Conservation (phyloP, 169 alveolate species). For the Babesia bovis region DNA sequence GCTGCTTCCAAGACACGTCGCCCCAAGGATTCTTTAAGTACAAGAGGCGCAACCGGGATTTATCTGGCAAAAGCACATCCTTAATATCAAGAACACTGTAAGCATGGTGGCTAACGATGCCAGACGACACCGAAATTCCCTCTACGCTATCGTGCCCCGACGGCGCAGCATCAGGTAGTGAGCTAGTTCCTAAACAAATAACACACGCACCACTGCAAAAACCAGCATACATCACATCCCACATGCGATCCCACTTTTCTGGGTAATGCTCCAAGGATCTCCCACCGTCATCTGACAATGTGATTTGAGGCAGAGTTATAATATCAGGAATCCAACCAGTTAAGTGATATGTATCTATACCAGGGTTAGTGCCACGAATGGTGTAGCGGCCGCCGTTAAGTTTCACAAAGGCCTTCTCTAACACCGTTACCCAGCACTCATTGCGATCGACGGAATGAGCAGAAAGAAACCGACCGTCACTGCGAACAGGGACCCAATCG, state of each 20-base stretch:
- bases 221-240: constrained; percentile 74
- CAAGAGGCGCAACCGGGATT: constrained; percentile 69
- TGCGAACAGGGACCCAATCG: constrained; percentile 87
- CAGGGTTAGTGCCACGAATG: constrained; percentile 90
- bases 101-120: constrained; percentile 86
- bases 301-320: constrained; percentile 21
- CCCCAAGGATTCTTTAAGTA: constrained; percentile 94
- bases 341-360: constrained; percentile 87
- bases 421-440: constrained; percentile 89
- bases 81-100: constrained; percentile 78
- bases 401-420: constrained; percentile 91
- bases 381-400: constrained; percentile 87
- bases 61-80: constrained; percentile 59
- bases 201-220: constrained; percentile 78
- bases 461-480: constrained; percentile 75
- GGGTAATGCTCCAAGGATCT: not conserved
- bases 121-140: constrained; percentile 76
- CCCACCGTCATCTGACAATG: too few species aligned
- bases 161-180: constrained; percentile 74
- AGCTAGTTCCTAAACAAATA: constrained; percentile 80
- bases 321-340: constrained; percentile 93
- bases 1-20: constrained; percentile 86
- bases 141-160: constrained; percentile 75
- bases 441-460: constrained; percentile 84
- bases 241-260: constrained; percentile 51